Percentiles rank a stretch among this genome's conserved stretches.
phyloP scores from a whole-genome alignment of 139 green algal genomes.

The Auxenochlorella pyrenoidosa region DNA sequence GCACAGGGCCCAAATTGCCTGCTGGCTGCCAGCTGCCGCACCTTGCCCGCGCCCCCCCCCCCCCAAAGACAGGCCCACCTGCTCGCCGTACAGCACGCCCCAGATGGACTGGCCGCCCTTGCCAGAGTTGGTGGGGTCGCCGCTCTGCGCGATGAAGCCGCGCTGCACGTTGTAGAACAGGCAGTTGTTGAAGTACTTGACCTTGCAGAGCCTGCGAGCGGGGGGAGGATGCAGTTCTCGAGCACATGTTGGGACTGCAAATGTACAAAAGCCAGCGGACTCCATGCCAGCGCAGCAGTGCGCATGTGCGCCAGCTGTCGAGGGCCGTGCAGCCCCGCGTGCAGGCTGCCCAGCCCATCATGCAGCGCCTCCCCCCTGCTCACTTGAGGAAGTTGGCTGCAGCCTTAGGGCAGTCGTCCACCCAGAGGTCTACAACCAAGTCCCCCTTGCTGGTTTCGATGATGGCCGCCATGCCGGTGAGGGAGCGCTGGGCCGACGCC shows the following conservation, averaged over 20 bases:
- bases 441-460: conserved; percentile 96
- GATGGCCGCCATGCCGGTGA: conserved; percentile 68
- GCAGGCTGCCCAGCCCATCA: neutral
- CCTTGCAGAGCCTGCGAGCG: conserved; percentile 63
- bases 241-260: no score
- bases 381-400: conserved; percentile 95
- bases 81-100: conserved; percentile 52
- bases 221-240: no score
- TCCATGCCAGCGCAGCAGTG: no score
- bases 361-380: neutral
- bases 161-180: conserved; percentile 92
- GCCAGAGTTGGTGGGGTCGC: conserved; percentile 90
- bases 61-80: neutral
- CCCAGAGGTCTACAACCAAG: conserved; percentile 92
- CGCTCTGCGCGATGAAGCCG: conserved; percentile 91
- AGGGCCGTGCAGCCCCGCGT: neutral
- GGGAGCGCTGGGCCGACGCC: no score
- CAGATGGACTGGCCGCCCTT: conserved; percentile 91
- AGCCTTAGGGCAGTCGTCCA: conserved; percentile 83
- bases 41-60: no score
- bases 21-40: no score
- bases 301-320: no score
- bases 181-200: conserved; percentile 96
- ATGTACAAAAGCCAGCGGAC: no score
- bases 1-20: no score